Evolutionary conservation across 2,329 filamentous ascomycete genomes (phyloP).

Genomic region (Grosmannia serpens): DNA sequence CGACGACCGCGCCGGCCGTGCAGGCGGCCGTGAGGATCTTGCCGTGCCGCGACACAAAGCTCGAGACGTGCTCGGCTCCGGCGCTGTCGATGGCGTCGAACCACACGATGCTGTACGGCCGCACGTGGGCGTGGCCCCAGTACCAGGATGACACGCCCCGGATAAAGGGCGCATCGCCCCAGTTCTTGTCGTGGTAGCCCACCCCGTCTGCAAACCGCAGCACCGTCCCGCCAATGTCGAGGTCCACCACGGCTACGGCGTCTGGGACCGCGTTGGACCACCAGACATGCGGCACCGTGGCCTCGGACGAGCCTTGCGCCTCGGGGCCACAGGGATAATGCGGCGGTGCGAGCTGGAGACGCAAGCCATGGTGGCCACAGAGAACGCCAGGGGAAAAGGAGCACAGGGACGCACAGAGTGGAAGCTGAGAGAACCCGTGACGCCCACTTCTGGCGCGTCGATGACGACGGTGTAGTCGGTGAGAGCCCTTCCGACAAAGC

Average conservation of each 20-base stretch:
- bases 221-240: slow-evolving; percentile 17
- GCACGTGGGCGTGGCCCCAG: slow-evolving; percentile 32
- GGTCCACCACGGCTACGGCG: slow-evolving; percentile 8
- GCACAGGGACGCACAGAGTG: slow-evolving; percentile 1
- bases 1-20: neutral
- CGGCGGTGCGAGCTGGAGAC: slow-evolving; percentile 15
- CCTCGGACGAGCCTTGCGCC: slow-evolving; percentile 29
- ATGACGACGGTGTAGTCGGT: slow-evolving; percentile 5
- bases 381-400: too few relatives aligned
- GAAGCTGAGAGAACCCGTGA: slow-evolving; percentile 4
- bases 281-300: slow-evolving; percentile 27
- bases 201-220: slow-evolving; percentile 22
- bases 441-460: slow-evolving; percentile 6
- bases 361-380: neutral
- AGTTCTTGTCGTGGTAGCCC: slow-evolving; percentile 38
- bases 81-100: slow-evolving; percentile 22
- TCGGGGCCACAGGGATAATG: slow-evolving; percentile 29
- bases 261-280: slow-evolving; percentile 25
- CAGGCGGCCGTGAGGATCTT: neutral
- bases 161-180: slow-evolving; percentile 25
- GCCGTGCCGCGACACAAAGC: slow-evolving; percentile 21
- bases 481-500: slow-evolving; percentile 4
- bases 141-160: slow-evolving; percentile 24
- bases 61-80: slow-evolving; percentile 14
- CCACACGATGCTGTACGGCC: slow-evolving; percentile 32